Evolutionary conservation across 1,139 yeast genomes (phyloP).

Genomic region (Dujonia santamariae): DNA sequence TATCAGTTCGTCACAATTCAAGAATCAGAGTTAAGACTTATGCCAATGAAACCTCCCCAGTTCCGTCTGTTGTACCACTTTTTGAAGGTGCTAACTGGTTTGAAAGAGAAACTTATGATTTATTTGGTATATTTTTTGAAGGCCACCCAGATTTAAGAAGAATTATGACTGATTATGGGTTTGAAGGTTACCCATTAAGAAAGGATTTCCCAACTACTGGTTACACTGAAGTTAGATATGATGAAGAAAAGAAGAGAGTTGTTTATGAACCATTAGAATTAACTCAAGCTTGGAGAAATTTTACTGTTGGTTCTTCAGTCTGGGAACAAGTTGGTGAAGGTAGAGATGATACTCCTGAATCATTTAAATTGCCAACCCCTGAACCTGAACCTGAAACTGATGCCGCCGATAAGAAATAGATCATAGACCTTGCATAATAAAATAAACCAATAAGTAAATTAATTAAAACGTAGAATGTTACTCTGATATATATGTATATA

Average conservation of each 20-base stretch:
- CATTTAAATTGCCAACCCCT: conserved; percentile 79
- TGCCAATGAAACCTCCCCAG: conserved; percentile 79
- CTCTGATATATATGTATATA: conserved; percentile 4
- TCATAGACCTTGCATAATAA: conserved; percentile 18
- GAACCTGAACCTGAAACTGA: conserved; percentile 67
- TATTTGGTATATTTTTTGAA: conserved; percentile 83
- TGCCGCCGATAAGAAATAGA: conserved; percentile 16
- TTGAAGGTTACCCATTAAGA: conserved; percentile 89
- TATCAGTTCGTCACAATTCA: conserved; percentile 81
- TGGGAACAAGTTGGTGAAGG: conserved; percentile 95
- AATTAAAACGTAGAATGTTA: no score
- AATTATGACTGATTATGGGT: conserved; percentile 89
- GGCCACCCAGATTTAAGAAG: conserved; percentile 89
- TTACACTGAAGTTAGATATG: conserved; percentile 85
- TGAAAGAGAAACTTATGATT: conserved; percentile 84
- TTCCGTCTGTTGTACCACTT: conserved; percentile 70
- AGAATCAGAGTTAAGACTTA: conserved; percentile 87
- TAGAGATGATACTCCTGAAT: conserved; percentile 75
- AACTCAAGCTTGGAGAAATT: conserved; percentile 90
- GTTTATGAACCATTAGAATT: conserved; percentile 88
- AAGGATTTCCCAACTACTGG: conserved; percentile 94
- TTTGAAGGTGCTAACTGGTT: conserved; percentile 87
- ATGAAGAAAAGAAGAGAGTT: conserved; percentile 86
- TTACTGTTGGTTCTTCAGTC: conserved; percentile 80
- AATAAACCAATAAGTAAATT: conserved; percentile 15